These are phyloP conservation scores for Leccinum ochraceum DNA, from an alignment of 768 basidiomycete species.

Conservation along the genomic window DNA sequence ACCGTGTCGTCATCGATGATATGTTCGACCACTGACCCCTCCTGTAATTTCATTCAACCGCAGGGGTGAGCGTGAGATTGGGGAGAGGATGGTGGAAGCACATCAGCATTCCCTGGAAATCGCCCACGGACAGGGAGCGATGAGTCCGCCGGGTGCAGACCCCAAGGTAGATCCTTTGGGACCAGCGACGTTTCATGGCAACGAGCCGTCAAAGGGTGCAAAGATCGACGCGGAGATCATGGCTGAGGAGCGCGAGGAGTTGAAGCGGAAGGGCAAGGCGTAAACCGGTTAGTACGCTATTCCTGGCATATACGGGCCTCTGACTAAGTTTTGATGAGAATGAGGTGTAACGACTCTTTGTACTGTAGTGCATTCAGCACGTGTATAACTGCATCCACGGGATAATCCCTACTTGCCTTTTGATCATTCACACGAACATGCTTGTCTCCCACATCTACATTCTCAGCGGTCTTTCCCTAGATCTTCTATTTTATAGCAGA, in stretches of 20 bases:
- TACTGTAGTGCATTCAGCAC: background rate
- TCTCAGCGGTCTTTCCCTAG: background rate
- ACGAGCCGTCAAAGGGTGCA: conserved; percentile 59
- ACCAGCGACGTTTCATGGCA: conserved; percentile 53
- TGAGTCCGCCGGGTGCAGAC: conserved; percentile 30
- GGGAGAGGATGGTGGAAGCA: conserved; percentile 39
- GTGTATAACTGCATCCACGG: background rate
- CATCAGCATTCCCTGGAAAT: conserved; percentile 30
- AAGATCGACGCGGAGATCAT: conserved; percentile 58
- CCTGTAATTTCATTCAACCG: background rate
- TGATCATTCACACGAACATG: background rate
- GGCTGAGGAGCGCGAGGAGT: conserved; percentile 48
- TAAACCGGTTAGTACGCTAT: conserved; percentile 8
- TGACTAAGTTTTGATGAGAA: background rate
- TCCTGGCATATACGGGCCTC: background rate
- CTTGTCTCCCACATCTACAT: background rate
- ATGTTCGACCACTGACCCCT: conserved; percentile 1
- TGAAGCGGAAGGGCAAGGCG: conserved; percentile 45
- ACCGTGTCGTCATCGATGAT: background rate
- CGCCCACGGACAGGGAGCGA: conserved; percentile 28
- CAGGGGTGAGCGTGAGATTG: conserved; percentile 47
- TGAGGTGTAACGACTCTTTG: background rate
- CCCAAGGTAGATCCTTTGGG: conserved; percentile 46
- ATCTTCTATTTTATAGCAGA: background rate
- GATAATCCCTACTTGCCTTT: background rate